Percentiles rank a stretch among this genome's conserved stretches.
These are phyloP conservation scores for Xylaria longipes DNA, from an alignment of 495 filamentous ascomycete species.

Conservation along the genomic window DNA sequence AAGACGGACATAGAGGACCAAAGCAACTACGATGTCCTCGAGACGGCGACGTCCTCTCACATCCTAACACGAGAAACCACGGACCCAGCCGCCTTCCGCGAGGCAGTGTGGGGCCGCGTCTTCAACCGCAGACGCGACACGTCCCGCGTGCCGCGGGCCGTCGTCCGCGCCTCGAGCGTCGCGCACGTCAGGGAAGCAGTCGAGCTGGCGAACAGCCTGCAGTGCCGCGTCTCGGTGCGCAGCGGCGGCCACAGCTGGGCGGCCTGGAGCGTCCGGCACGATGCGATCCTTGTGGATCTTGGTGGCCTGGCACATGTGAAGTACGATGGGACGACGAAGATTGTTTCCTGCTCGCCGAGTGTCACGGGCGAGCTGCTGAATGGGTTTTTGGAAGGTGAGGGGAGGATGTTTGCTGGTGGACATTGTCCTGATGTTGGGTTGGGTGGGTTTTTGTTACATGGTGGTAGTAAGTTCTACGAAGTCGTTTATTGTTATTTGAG, in stretches of 20 bases:
- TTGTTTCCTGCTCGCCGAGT: conserved; percentile 51
- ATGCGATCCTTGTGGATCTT: conserved; percentile 59
- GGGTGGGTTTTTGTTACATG: conserved; percentile 61
- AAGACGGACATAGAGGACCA: not conserved
- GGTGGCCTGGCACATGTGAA: conserved; percentile 43
- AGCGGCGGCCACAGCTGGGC: conserved; percentile 63
- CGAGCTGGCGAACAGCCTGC: conserved; percentile 46
- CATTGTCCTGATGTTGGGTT: conserved; percentile 65
- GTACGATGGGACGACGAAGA: conserved; percentile 42
- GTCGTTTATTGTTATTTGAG: not conserved
- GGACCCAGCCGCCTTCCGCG: conserved; percentile 29
- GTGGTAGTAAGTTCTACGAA: conserved; percentile 42
- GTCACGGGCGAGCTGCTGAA: conserved; percentile 54
- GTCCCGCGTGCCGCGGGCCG: conserved; percentile 50
- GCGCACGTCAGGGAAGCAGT: conserved; percentile 54
- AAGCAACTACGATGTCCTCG: not conserved
- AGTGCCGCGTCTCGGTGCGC: conserved; percentile 54
- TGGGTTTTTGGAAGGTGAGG: conserved; percentile 41
- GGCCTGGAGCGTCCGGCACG: conserved; percentile 57
- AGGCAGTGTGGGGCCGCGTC: conserved; percentile 38
- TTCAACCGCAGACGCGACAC: conserved; percentile 43
- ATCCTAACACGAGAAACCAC: conserved; percentile 30
- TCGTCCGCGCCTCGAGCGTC: conserved; percentile 48
- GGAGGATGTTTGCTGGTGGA: conserved; percentile 56
- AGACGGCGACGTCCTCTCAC: not conserved